Conservation (phyloP, 495 filamentous ascomycete species). For the Lindgomyces ingoldianus region DNA sequence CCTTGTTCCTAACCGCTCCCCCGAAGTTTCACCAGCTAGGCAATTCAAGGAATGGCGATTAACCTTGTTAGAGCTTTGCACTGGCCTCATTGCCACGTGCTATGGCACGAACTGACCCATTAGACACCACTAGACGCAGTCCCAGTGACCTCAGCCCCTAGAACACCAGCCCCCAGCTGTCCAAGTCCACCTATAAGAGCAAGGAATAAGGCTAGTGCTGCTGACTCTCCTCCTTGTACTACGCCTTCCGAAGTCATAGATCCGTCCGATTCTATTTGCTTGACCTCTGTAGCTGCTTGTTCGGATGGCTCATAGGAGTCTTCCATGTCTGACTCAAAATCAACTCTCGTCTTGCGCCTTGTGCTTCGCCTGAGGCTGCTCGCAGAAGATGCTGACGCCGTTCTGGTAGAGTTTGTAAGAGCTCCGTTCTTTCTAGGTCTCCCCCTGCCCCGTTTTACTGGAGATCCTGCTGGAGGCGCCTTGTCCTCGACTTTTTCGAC, state of each 20-base stretch:
- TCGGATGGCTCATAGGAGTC: constrained; percentile 20
- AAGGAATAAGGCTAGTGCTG: constrained; percentile 29
- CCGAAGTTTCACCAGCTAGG: too few relatives aligned
- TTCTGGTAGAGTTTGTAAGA: constrained; percentile 1
- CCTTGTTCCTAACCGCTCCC: background rate
- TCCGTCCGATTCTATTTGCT: constrained; percentile 28
- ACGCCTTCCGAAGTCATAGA: constrained; percentile 14
- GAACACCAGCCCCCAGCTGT: constrained; percentile 21
- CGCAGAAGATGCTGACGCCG: constrained; percentile 1
- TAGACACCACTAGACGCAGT: background rate
- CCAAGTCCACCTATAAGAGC: constrained; percentile 29
- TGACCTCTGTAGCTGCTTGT: constrained; percentile 5
- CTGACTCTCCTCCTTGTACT: constrained; percentile 26
- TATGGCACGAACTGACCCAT: background rate
- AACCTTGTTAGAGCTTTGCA: background rate
- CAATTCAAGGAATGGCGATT: background rate
- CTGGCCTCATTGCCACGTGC: background rate
- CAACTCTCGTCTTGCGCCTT: constrained; percentile 7
- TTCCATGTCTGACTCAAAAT: constrained; percentile 30
- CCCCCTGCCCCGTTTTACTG: constrained; percentile 34
- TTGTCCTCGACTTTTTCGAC: constrained; percentile 7
- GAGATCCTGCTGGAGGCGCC: background rate
- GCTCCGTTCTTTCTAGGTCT: constrained; percentile 30
- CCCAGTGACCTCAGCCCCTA: constrained; percentile 29
- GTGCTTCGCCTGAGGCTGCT: constrained; percentile 23